These are phyloP conservation scores for Clonostachys byssicola DNA, from an alignment of 2,329 filamentous ascomycete species.

Conservation along the genomic window DNA sequence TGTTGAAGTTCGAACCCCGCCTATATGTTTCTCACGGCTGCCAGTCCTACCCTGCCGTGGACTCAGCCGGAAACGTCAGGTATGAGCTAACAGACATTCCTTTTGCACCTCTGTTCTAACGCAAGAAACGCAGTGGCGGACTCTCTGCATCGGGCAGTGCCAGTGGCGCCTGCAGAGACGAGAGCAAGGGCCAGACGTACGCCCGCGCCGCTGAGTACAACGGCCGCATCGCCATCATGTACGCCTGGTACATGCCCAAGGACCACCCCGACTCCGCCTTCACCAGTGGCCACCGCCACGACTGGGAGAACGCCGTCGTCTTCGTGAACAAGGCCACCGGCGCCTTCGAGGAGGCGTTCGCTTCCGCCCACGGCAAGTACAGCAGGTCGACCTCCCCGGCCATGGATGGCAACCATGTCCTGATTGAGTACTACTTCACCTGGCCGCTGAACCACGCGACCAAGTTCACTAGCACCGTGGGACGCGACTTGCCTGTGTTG, in stretches of 20 bases:
- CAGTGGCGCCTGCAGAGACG: conserved; percentile 20
- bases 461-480: conserved; percentile 23
- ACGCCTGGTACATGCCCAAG: conserved; percentile 41
- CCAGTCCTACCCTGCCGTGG: conserved; percentile 58
- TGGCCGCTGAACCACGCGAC: conserved; percentile 26
- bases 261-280: conserved; percentile 27
- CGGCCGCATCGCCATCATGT: conserved; percentile 29
- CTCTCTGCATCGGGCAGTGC: conserved; percentile 19
- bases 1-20: conserved; percentile 20
- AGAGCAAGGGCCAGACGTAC: conserved; percentile 29
- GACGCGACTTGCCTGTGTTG: conserved; percentile 30
- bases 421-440: conserved; percentile 23
- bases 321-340: conserved; percentile 18
- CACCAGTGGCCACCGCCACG: conserved; percentile 28
- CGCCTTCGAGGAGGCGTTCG: conserved; percentile 9
- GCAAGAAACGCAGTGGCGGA: conserved; percentile 18
- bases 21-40: conserved; percentile 50
- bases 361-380: conserved; percentile 19
- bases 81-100: conserved; percentile 19
- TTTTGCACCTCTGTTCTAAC: no score
- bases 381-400: conserved; percentile 10
- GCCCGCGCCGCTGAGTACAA: conserved; percentile 20
- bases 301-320: conserved; percentile 32
- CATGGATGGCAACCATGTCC: conserved; percentile 11
- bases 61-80: conserved; percentile 50